Evolutionary conservation across 208 protist species (phyloP).

Genomic region (Wallacemonas sp.): DNA sequence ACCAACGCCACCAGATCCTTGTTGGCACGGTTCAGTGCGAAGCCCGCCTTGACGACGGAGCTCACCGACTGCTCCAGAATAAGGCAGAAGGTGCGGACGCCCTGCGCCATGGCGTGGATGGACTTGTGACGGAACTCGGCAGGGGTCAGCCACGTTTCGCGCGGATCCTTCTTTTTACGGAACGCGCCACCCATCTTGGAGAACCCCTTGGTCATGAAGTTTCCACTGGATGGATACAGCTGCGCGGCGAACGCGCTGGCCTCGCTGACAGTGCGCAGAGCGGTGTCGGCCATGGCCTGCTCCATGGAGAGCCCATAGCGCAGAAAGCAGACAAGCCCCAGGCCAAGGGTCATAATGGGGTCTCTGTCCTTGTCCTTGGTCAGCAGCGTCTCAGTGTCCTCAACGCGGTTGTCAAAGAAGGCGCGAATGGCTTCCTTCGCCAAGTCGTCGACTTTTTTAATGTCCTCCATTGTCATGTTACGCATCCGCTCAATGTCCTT

Average conservation of each 20-base stretch:
- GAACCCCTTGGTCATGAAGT: slow-evolving; percentile 18
- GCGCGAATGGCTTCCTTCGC: slow-evolving; percentile 23
- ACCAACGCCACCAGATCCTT: slow-evolving; percentile 30
- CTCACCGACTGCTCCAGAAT: slow-evolving; percentile 40
- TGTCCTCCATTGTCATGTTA: slow-evolving; percentile 24
- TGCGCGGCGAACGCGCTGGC: slow-evolving; percentile 37
- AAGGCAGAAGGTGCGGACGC: slow-evolving; percentile 44
- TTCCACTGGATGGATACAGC: slow-evolving; percentile 18
- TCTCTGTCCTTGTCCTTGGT: slow-evolving; percentile 17
- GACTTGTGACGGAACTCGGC: slow-evolving; percentile 55
- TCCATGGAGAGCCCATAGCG: slow-evolving; percentile 57
- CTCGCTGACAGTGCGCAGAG: slow-evolving; percentile 27
- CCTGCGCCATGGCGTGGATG: slow-evolving; percentile 41
- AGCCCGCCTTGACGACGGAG: slow-evolving; percentile 38
- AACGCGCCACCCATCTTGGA: slow-evolving; percentile 22
- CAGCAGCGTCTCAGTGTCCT: slow-evolving; percentile 49
- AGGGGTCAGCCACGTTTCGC: slow-evolving; percentile 22
- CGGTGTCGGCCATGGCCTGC: slow-evolving; percentile 34
- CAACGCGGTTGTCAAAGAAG: slow-evolving; percentile 60
- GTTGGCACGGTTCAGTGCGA: slow-evolving; percentile 49
- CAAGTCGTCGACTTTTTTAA: slow-evolving; percentile 31
- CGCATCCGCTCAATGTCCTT: slow-evolving; percentile 26
- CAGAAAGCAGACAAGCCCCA: slow-evolving; percentile 36
- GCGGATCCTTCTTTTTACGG: slow-evolving; percentile 14
- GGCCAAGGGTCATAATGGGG: slow-evolving; percentile 32